phyloP scores from a whole-genome alignment of 352 stramenopile genomes.

The Phytophthora agathidicida region DNA sequence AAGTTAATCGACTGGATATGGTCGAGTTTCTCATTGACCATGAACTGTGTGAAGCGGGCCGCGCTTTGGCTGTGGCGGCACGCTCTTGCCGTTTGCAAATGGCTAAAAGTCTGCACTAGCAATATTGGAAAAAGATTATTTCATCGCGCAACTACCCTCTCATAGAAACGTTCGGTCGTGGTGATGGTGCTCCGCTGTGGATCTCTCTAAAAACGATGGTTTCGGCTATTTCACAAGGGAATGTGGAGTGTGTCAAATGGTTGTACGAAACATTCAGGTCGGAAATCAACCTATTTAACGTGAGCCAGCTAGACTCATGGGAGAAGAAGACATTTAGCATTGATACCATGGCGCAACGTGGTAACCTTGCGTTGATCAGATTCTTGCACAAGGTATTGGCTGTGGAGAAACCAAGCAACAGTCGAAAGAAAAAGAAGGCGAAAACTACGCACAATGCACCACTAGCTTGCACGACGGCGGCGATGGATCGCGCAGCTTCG shows the following conservation, averaged over 20 bases:
- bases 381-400: background rate
- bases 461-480: background rate
- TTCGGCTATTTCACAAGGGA: background rate
- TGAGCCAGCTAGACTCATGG: background rate
- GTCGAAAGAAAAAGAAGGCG: background rate
- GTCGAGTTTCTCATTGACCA: slow-evolving; percentile 5
- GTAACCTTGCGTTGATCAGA: background rate
- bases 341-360: background rate
- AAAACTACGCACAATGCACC: background rate
- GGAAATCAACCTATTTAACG: background rate
- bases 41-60: slow-evolving; percentile 7
- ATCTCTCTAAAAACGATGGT: background rate
- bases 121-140: background rate
- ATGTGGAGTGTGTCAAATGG: slow-evolving; percentile 1
- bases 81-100: background rate
- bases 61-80: background rate
- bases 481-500: background rate
- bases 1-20: background rate
- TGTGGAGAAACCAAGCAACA: background rate
- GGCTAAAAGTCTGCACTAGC: background rate
- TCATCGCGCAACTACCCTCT: background rate
- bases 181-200: background rate
- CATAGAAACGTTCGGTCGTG: background rate
- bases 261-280: background rate
- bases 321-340: background rate